phyloP scores from a whole-genome alignment of 129 eudicot genomes.

The Centella asiatica region DNA sequence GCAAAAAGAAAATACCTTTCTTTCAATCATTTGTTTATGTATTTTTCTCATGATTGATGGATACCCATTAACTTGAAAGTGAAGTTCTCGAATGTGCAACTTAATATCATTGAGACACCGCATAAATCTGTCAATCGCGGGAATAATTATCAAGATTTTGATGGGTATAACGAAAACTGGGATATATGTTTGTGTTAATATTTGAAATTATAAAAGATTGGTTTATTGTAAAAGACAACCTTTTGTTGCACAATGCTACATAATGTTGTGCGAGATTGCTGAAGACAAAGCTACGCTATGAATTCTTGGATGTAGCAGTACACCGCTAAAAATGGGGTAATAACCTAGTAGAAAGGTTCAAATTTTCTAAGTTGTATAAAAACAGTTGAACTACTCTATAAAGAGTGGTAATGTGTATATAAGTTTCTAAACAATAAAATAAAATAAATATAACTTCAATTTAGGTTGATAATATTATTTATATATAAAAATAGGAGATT shows the following conservation, averaged over 20 bases:
- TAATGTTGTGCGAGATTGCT: no score
- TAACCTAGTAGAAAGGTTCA: no score
- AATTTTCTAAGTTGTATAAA: no score
- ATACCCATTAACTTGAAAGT: slow-evolving; percentile 61
- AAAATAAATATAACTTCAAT: no score
- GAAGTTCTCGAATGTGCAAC: slow-evolving; percentile 34
- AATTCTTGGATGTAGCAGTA: not conserved
- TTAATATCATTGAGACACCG: slow-evolving; percentile 20
- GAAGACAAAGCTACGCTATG: not conserved
- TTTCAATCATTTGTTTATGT: slow-evolving; percentile 49
- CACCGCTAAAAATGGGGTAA: not conserved
- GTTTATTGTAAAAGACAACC: no score
- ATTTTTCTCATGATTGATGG: slow-evolving; percentile 53
- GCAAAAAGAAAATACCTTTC: slow-evolving; percentile 29
- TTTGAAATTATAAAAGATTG: no score
- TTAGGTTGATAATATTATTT: no score
- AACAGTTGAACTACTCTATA: no score
- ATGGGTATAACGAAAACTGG: not conserved
- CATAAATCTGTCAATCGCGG: slow-evolving; percentile 21
- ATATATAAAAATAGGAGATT: no score
- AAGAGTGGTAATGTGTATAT: no score
- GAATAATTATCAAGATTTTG: slow-evolving; percentile 21
- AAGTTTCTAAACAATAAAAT: no score
- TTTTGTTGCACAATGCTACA: no score
- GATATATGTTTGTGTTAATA: not conserved